These are phyloP conservation scores for Suillus ampliporus DNA, from an alignment of 768 basidiomycete species.

Conservation along the genomic window DNA sequence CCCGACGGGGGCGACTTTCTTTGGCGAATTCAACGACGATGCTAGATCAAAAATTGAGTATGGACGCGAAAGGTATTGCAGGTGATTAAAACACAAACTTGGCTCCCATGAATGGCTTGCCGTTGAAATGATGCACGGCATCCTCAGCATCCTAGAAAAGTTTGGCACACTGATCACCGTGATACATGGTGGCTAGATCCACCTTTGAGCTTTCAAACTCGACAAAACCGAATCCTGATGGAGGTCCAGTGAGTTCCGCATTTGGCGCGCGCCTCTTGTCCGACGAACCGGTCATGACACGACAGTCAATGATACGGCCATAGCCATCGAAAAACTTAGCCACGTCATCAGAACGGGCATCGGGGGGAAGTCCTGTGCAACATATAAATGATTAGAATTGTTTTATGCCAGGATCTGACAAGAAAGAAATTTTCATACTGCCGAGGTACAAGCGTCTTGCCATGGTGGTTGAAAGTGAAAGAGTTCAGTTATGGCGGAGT, in stretches of 20 bases:
- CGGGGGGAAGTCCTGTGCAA: constrained; percentile 74
- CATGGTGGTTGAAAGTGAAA: constrained; percentile 55
- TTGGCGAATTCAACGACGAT: constrained; percentile 97
- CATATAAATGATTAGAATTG: constrained; percentile 9
- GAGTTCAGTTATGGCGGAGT: constrained; percentile 36
- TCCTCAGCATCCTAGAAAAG: constrained; percentile 87
- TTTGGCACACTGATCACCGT: constrained; percentile 17
- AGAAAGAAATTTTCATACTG: constrained; percentile 51
- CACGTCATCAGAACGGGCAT: constrained; percentile 84
- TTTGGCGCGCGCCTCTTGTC: constrained; percentile 21
- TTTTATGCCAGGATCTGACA: constrained; percentile 9
- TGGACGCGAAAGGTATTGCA: constrained; percentile 6
- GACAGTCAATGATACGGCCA: constrained; percentile 87
- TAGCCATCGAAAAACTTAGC: constrained; percentile 90
- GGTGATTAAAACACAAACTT: constrained; percentile 53
- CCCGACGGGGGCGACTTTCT: constrained; percentile 86
- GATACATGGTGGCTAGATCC: constrained; percentile 1
- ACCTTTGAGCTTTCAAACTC: constrained; percentile 91
- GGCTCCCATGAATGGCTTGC: constrained; percentile 87
- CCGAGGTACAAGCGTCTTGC: constrained; percentile 87
- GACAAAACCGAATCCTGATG: constrained; percentile 90
- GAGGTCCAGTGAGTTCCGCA: constrained; percentile 25
- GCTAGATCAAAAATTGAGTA: constrained; percentile 44
- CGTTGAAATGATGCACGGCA: constrained; percentile 85
- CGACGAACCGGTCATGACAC: constrained; percentile 88